Conservation (phyloP, 768 basidiomycete genomes). For the Trametopsis cervina region DNA sequence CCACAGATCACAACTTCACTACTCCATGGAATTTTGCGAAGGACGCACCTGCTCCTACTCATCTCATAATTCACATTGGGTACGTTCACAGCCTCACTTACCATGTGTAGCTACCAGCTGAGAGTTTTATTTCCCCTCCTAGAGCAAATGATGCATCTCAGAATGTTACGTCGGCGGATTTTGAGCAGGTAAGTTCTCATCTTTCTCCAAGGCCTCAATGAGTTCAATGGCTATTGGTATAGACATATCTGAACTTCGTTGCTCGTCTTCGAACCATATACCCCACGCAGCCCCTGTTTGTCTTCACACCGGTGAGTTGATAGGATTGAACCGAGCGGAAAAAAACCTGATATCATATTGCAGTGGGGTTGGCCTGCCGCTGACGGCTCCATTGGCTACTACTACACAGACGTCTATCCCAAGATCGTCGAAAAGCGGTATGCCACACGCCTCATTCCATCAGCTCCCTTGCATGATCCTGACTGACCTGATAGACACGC, state of each 20-base stretch:
- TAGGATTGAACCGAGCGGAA: background rate
- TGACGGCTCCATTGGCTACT: conserved; percentile 37
- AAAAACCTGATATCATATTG: background rate
- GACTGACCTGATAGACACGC: conserved; percentile 24
- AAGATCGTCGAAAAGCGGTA: conserved; percentile 37
- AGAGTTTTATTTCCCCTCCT: background rate
- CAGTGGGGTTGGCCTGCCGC: conserved; percentile 54
- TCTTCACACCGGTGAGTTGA: conserved; percentile 43
- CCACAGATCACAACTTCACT: conserved; percentile 50
- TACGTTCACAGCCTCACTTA: conserved; percentile 19
- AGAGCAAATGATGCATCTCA: conserved; percentile 54
- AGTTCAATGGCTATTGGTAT: background rate
- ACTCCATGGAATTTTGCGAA: conserved; percentile 50
- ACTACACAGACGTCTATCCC: conserved; percentile 41
- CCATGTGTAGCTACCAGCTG: background rate
- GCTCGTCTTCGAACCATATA: conserved; percentile 37
- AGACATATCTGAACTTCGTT: conserved; percentile 45
- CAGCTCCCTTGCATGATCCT: background rate
- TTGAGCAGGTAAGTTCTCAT: conserved; percentile 33
- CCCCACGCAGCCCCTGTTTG: conserved; percentile 39
- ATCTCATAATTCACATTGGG: conserved; percentile 54
- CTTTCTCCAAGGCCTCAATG: background rate
- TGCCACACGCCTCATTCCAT: conserved; percentile 1
- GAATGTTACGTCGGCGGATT: conserved; percentile 35
- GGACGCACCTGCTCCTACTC: conserved; percentile 40